These are phyloP conservation scores for Prunus salicina DNA, from an alignment of 306 rosid genomes.

Conservation along the genomic window DNA sequence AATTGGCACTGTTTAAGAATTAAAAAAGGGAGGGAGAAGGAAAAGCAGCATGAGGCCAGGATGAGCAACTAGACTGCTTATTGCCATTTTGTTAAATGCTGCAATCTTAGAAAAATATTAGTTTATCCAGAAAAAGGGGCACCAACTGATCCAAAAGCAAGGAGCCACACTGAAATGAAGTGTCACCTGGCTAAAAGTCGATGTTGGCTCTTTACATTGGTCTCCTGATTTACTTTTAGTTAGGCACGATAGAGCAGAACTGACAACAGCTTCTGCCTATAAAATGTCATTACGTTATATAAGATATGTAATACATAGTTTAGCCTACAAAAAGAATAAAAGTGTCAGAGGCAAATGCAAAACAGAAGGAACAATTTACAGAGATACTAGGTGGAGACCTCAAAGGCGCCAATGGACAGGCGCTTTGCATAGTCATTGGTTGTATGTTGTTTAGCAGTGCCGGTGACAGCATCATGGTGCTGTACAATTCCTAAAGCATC, in stretches of 20 bases:
- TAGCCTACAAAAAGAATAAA: neutral
- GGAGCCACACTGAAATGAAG: neutral
- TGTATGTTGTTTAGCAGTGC: constrained; percentile 85
- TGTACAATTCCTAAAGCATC: constrained; percentile 85
- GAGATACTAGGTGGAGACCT: constrained; percentile 41
- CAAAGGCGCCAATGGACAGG: constrained; percentile 63
- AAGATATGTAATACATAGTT: neutral
- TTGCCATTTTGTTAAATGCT: neutral
- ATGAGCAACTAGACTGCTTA: neutral
- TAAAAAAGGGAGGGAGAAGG: neutral
- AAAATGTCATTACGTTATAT: constrained; percentile 15
- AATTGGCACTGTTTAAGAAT: constrained; percentile 67
- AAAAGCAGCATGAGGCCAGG: constrained; percentile 10
- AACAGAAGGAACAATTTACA: neutral
- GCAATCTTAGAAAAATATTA: neutral
- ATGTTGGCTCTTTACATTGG: constrained; percentile 31
- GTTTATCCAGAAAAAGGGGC: neutral
- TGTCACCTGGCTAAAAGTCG: constrained; percentile 59
- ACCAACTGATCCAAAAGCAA: neutral
- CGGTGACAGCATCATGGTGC: constrained; percentile 85
- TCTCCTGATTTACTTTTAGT: constrained; percentile 39
- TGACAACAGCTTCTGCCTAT: constrained; percentile 74
- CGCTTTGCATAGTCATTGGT: constrained; percentile 86
- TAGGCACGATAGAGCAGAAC: constrained; percentile 66
- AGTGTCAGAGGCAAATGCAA: constrained; percentile 5